Conservation (phyloP, 257 asterid genomes). For the Jaltomata sinuosa region DNA sequence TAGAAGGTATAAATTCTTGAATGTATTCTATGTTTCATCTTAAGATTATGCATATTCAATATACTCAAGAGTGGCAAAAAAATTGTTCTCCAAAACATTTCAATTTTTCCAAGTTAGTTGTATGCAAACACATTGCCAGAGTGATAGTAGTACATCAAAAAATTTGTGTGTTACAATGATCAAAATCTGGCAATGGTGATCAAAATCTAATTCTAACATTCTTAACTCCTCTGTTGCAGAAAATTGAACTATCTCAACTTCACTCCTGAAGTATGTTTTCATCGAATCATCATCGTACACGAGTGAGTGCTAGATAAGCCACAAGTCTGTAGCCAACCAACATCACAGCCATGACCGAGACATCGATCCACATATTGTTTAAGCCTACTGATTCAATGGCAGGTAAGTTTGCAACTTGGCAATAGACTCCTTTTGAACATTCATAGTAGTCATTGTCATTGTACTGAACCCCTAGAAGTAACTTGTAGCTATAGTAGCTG, state of each 20-base stretch:
- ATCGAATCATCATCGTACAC: constrained; percentile 37
- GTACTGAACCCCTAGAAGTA: constrained; percentile 85
- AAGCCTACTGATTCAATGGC: constrained; percentile 66
- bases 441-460: constrained; percentile 53
- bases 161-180: background rate
- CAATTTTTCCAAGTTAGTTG: constrained; percentile 4
- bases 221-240: constrained; percentile 23
- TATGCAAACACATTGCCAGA: constrained; percentile 3
- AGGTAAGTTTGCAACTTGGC: constrained; percentile 75
- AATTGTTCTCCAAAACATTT: constrained; percentile 4
- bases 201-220: constrained; percentile 30
- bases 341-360: constrained; percentile 62
- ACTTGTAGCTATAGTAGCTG: constrained; percentile 85
- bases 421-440: constrained; percentile 57
- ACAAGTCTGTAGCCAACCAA: constrained; percentile 61
- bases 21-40: background rate
- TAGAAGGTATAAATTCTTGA: background rate
- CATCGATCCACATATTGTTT: constrained; percentile 59
- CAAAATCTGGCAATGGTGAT: no score
- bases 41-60: background rate
- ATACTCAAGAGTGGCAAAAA: background rate
- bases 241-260: constrained; percentile 21
- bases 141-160: constrained; percentile 8
- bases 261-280: background rate
- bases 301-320: constrained; percentile 76